phyloP scores from a whole-genome alignment of 495 filamentous ascomycete genomes.

The Terfezia claveryi region DNA sequence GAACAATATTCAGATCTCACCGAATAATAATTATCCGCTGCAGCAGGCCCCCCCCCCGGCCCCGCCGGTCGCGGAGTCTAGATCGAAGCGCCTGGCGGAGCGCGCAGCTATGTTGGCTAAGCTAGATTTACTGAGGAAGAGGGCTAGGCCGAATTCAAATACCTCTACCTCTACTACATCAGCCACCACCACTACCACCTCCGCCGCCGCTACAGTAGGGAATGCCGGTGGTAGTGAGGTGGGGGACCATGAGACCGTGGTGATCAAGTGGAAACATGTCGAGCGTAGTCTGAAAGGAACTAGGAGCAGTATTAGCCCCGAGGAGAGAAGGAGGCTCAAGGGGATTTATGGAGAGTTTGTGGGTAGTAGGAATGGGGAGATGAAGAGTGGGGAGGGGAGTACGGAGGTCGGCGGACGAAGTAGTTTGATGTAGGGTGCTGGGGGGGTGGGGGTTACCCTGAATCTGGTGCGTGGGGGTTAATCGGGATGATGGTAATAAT shows the following conservation, averaged over 20 bases:
- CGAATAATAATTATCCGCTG: neutral
- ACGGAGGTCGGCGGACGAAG: slow-evolving; percentile 81
- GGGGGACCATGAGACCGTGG: slow-evolving; percentile 40
- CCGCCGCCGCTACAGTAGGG: neutral
- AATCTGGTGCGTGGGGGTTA: no score
- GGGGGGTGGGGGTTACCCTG: neutral
- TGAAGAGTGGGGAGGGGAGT: slow-evolving; percentile 72
- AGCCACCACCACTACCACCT: no score
- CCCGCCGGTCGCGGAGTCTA: neutral
- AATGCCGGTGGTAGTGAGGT: slow-evolving; percentile 11
- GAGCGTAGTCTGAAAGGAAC: slow-evolving; percentile 54
- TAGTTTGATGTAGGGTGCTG: slow-evolving; percentile 53
- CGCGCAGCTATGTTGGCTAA: neutral
- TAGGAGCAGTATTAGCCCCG: slow-evolving; percentile 52
- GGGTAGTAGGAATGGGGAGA: slow-evolving; percentile 72
- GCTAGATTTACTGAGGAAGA: neutral
- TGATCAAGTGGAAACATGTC: slow-evolving; percentile 74
- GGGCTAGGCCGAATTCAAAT: no score
- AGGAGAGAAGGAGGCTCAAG: slow-evolving; percentile 50
- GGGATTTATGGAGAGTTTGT: slow-evolving; percentile 85
- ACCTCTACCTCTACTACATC: no score
- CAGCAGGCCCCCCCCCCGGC: neutral
- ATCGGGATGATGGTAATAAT: no score
- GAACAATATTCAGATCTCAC: slow-evolving; percentile 14
- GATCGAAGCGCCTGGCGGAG: slow-evolving; percentile 3